Evolutionary conservation across 805 yeast species (phyloP), one percentile per base, ranked within the genome.

Genomic region (Metschnikowia shivogae): DNA sequence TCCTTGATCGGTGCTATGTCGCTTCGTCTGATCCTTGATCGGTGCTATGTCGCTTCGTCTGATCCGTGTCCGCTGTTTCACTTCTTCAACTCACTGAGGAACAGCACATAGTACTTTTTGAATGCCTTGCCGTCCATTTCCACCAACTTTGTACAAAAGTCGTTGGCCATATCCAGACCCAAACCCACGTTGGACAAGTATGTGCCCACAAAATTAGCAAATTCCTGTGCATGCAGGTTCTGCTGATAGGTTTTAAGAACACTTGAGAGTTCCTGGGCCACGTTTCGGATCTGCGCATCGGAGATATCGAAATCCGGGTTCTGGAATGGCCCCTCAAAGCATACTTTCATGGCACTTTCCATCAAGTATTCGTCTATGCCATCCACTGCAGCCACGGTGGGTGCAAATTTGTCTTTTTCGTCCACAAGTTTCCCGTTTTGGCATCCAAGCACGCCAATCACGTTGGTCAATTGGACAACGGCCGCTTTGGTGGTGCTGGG

Each of bases 261-360:
- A 36, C 79, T 70, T 1, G 93, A 80, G 11, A 87, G 70, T 58
- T 92, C 99, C 52, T 81, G 78, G 1, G 89, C 82, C 32, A 86
- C 74, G 47, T 82, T 74, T 57, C 92, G 76, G 53, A 77, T 79
- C 60, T 87, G 90, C 4, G 95, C 95, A 62, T 89, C 96, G 52
- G 80, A 79, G 39, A 82, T 68, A 57, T 84, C 79, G 55, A 84
- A 82, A 31, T 73, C 76, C 28, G 76, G 76, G 30, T 82, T 77
- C 54, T 84, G 82, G 61, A 87, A 82, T n/a, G 95, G 88, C 39
- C 89, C 69, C 61, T 88, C 90, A 68, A 89, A 86, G 30, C 83
- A 73, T 44, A 87, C 67, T 40, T 83, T 76, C 3, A 89, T 76
- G 24, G 81, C 72, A 52, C 82, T 83, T 41, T 82, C 80, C 63